Evolutionary conservation across 164 flowering plant species (phyloP), one percentile per base, ranked within the genome.

Genomic region (Platanus orientalis): DNA sequence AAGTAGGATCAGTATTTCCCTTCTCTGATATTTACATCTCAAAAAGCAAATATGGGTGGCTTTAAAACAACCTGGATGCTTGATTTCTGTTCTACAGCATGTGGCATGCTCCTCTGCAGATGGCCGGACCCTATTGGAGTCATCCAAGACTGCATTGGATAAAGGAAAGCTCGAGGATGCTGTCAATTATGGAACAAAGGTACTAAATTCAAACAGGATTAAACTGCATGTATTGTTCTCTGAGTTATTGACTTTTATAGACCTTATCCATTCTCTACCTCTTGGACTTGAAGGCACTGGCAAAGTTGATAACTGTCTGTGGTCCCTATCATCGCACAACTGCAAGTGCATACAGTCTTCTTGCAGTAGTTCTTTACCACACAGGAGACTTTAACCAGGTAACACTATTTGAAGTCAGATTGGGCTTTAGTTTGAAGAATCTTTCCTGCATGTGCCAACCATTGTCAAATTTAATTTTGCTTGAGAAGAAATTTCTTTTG

Each of bases 371-470:
- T 68, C 89, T 91, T 59, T 91, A 91, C 63, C 97, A 91, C 69
- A 89, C 91, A 26, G 97, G 96, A 51, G 97, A 88, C 61, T 91
- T 91, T 72, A 84, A 88, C 78, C 97, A 91, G 97, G 97, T 88
- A 73, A 58, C 14, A 27, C 13, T 2, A 17, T 47, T 26, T 60
- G 57, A 29, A 17, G 27, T 55, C 51, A 60, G 23, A 25, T 20
- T 52, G 12, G n/a, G 26, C 5, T 16, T 49, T 14, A 14, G 14
- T 11, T 16, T 44, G 0, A 44, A 44, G 49, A 44, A 12, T 44
- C 1, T 44, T 44, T 4, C 42, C 12, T 36, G 6, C 49, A 44
- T 44, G 3, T 12, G 49, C 14, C 39, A 44, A 2, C 20, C 20
- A 19, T 10, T 4, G n/a, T 1, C 6, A 44, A 44, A 44, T 17